Percentiles rank a stretch among this genome's conserved stretches.
Evolutionary conservation across 805 yeast genomes (phyloP).

Genomic region (Myxozyma sirexii): DNA sequence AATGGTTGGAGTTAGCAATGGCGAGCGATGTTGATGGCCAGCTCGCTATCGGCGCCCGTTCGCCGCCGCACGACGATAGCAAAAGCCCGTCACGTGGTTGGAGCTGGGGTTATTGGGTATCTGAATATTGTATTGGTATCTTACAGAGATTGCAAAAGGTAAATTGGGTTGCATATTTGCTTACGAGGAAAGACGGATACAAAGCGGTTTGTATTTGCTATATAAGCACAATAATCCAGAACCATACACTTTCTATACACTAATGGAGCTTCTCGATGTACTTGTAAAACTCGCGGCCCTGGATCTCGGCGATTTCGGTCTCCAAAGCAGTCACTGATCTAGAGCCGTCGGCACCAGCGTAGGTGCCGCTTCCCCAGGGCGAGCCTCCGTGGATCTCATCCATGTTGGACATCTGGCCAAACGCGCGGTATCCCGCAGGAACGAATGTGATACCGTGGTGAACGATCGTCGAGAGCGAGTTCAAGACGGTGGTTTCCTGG

Average conservation of each 20-base stretch:
- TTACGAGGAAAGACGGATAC: background rate
- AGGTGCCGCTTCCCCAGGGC: conserved; percentile 85
- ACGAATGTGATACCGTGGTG: conserved; percentile 80
- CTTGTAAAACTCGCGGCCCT: conserved; percentile 67
- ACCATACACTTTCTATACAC: background rate
- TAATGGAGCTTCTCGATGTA: conserved; percentile 40
- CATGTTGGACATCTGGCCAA: conserved; percentile 57
- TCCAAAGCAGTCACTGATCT: conserved; percentile 69
- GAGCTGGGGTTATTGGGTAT: background rate
- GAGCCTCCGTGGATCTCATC: conserved; percentile 79
- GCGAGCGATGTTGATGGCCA: background rate
- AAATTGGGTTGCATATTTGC: no score
- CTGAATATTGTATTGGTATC: background rate
- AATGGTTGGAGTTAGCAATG: background rate
- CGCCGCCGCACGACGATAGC: background rate
- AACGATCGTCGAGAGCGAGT: conserved; percentile 58
- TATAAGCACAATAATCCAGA: no score
- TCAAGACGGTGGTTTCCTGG: conserved; percentile 69
- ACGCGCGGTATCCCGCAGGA: conserved; percentile 73
- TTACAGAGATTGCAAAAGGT: background rate
- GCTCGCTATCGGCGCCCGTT: background rate
- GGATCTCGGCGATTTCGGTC: conserved; percentile 61
- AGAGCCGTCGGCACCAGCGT: conserved; percentile 75
- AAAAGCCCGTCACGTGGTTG: no score
- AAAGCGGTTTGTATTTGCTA: background rate